Evolutionary conservation across 2,329 filamentous ascomycete species (phyloP).

Genomic region (Leptographium wingfieldii): DNA sequence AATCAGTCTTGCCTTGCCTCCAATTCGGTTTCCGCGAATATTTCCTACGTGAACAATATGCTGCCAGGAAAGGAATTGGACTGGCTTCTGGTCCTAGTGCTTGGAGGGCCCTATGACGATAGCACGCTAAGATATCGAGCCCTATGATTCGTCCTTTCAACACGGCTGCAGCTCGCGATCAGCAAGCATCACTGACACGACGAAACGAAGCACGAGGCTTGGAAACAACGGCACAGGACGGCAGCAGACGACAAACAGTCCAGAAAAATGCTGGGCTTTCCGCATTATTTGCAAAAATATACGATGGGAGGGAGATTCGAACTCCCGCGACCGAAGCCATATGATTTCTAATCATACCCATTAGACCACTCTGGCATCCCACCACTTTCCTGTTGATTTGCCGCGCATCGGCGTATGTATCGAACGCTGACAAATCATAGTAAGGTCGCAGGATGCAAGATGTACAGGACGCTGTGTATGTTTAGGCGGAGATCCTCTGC

Average conservation of each 20-base stretch:
- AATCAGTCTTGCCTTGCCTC: too few species aligned
- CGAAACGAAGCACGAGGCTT: background rate
- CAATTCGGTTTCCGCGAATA: too few species aligned
- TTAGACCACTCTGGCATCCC: constrained; percentile 12
- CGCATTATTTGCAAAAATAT: background rate
- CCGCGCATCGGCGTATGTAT: background rate
- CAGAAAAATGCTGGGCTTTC: background rate
- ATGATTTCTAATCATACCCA: constrained; percentile 14
- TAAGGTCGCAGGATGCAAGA: background rate
- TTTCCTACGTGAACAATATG: too few species aligned
- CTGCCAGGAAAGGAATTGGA: too few species aligned
- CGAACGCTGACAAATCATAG: background rate
- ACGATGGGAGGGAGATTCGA: constrained; percentile 11
- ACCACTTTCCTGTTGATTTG: background rate
- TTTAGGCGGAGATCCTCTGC: too few species aligned
- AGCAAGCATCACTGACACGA: background rate
- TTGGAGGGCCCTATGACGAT: background rate
- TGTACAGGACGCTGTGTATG: too few species aligned
- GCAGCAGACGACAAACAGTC: background rate
- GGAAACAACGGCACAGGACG: background rate
- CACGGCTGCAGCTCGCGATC: background rate
- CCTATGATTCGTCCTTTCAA: background rate
- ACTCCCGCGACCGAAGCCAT: constrained; percentile 11
- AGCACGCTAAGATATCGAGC: background rate
- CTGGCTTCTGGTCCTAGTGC: background rate